Evolutionary conservation across 805 yeast species (phyloP).

Genomic region (Kodamaea kakaduensis): DNA sequence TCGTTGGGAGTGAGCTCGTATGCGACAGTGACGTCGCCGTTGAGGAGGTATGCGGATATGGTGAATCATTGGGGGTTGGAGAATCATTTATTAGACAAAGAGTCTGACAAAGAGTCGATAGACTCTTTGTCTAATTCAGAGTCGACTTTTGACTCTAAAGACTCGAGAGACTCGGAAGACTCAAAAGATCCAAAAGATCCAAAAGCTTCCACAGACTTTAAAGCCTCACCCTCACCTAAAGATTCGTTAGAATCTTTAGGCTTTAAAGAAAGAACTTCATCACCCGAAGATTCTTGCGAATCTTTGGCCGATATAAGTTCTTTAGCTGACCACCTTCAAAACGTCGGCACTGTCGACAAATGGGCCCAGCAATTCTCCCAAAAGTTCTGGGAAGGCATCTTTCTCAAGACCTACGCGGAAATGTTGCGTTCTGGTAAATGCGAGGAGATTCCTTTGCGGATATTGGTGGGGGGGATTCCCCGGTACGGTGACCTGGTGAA

Average conservation of each 20-base stretch:
- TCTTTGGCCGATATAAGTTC: not conserved
- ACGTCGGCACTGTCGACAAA: conserved; percentile 25
- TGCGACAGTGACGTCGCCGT: conserved; percentile 63
- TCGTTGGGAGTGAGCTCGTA: conserved; percentile 62
- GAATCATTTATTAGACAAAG: conserved; percentile 8
- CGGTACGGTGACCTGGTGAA: conserved; percentile 22
- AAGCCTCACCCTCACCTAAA: too few relatives aligned
- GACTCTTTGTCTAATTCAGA: conserved; percentile 8
- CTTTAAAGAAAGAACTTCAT: too few relatives aligned
- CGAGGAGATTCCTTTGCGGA: conserved; percentile 17
- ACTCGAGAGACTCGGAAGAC: too few relatives aligned
- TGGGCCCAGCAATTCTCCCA: conserved; percentile 22
- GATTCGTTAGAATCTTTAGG: too few relatives aligned
- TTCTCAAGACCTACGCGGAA: conserved; percentile 26
- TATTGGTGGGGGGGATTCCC: conserved; percentile 23
- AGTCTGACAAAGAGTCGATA: not conserved
- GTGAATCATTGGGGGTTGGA: conserved; percentile 67
- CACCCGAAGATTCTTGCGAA: too few relatives aligned
- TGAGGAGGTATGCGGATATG: conserved; percentile 25
- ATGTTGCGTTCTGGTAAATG: conserved; percentile 13
- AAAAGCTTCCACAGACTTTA: too few relatives aligned
- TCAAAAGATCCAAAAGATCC: too few relatives aligned
- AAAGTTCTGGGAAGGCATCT: conserved; percentile 37
- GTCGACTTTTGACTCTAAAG: conserved; percentile 14
- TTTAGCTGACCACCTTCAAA: conserved; percentile 33